Percentiles rank a stretch among this genome's conserved stretches.
phyloP scores from a whole-genome alignment of 192 early-diverging fungal genomes.

The Coemansia sp. region DNA sequence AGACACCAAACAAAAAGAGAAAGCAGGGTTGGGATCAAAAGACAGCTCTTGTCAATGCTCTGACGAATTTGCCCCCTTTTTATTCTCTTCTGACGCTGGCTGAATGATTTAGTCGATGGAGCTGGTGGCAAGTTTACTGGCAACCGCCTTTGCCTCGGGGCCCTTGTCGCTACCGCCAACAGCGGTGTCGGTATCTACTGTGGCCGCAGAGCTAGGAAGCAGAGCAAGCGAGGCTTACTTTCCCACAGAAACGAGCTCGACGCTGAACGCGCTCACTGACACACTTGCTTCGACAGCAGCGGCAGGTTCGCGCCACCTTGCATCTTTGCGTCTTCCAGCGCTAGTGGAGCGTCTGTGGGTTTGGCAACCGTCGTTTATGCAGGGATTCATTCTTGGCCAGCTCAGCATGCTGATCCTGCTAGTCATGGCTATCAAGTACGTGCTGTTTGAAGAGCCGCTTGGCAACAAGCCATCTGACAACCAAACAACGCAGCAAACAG shows the following conservation, averaged over 20 bases:
- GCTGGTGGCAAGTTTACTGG: background rate
- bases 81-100: background rate
- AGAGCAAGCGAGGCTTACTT: background rate
- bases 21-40: background rate
- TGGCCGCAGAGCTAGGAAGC: background rate
- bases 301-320: background rate
- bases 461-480: conserved; percentile 4
- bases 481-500: background rate
- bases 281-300: background rate
- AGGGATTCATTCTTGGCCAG: conserved; percentile 53
- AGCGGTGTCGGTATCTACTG: background rate
- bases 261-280: background rate
- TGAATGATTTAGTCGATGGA: conserved; percentile 3
- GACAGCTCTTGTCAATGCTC: background rate
- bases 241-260: background rate
- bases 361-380: conserved; percentile 54
- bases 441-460: conserved; percentile 51
- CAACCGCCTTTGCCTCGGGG: background rate
- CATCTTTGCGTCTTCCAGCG: background rate
- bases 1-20: background rate
- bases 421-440: conserved; percentile 49
- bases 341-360: conserved; percentile 15
- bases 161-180: background rate
- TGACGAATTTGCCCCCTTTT: no score
- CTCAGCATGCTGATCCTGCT: conserved; percentile 49